Evolutionary conservation across 2,329 filamentous ascomycete genomes (phyloP).

Genomic region (Neonectria hederae): DNA sequence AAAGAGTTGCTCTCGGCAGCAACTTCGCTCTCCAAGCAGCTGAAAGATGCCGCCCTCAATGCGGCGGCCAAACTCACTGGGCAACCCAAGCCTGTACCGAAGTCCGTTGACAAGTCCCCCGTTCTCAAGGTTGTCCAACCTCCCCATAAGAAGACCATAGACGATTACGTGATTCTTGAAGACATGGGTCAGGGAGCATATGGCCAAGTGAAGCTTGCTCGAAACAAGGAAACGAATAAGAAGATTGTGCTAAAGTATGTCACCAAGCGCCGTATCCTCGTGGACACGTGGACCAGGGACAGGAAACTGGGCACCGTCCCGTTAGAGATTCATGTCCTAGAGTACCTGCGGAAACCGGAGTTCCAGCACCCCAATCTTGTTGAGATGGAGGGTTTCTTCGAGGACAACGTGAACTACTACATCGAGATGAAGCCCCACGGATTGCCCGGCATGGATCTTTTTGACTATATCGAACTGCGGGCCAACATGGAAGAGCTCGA

Average conservation of each 20-base stretch:
- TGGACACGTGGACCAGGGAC: constrained; percentile 98
- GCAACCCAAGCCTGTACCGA: constrained; percentile 46
- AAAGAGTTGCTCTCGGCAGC: constrained; percentile 53
- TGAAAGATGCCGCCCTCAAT: constrained; percentile 65
- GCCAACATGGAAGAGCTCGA: constrained; percentile 97
- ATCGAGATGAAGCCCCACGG: constrained; percentile 98
- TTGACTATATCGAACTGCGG: constrained; percentile 97
- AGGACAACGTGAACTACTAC: constrained; percentile 93
- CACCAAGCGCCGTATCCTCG: constrained; percentile 93
- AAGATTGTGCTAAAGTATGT: constrained; percentile 98
- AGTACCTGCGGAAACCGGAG: constrained; percentile 84
- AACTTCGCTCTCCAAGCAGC: constrained; percentile 62
- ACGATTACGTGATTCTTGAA: constrained; percentile 91
- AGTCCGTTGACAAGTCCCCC: constrained; percentile 46
- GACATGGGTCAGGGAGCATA: constrained; percentile 99
- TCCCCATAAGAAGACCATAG: constrained; percentile 79
- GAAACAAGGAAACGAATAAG: constrained; percentile 80
- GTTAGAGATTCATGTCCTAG: constrained; percentile 94
- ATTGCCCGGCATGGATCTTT: constrained; percentile 95
- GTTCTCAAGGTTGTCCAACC: constrained; percentile 50
- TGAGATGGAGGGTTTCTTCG: constrained; percentile 78
- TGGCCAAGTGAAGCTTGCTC: constrained; percentile 93
- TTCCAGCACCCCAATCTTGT: constrained; percentile 75
- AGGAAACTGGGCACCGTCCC: constrained; percentile 92
- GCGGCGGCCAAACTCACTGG: constrained; percentile 65